Evolutionary conservation across 495 filamentous ascomycete species (phyloP).

Genomic region (Rostrohypoxylon terebratum): DNA sequence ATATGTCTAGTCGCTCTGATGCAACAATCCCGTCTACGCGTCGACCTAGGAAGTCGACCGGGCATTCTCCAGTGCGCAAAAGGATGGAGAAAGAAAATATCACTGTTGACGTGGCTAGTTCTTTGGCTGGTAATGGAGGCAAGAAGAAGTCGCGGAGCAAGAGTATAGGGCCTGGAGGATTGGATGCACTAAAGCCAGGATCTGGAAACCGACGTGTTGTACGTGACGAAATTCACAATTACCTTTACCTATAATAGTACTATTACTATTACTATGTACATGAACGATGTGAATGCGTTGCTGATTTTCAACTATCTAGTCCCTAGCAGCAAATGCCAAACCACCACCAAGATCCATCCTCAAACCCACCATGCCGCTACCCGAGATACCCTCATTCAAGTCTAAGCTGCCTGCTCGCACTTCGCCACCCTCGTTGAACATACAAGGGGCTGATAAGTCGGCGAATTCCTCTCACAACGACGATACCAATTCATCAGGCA

Average conservation of each 20-base stretch:
- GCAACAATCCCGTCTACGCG: conserved; percentile 63
- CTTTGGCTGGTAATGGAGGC: conserved; percentile 54
- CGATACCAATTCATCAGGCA: conserved; percentile 50
- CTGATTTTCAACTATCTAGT: conserved; percentile 51
- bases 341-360: conserved; percentile 80
- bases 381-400: conserved; percentile 67
- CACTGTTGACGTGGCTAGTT: conserved; percentile 67
- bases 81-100: conserved; percentile 77
- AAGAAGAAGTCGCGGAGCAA: conserved; percentile 90
- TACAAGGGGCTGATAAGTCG: conserved; percentile 57
- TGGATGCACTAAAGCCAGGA: conserved; percentile 81
- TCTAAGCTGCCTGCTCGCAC: conserved; percentile 52
- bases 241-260: not conserved
- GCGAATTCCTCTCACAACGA: conserved; percentile 65
- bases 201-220: conserved; percentile 86
- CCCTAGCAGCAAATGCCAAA: conserved; percentile 58
- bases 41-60: conserved; percentile 83
- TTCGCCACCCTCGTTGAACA: conserved; percentile 31
- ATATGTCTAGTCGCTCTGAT: conserved; percentile 62
- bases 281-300: conserved; percentile 6
- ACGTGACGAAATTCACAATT: conserved; percentile 47
- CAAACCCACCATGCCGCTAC: conserved; percentile 80
- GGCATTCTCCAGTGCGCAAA: conserved; percentile 67
- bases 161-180: conserved; percentile 90
- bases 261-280: not conserved